Conservation (phyloP, 352 stramenopile species). For the Detonula confervacea region DNA sequence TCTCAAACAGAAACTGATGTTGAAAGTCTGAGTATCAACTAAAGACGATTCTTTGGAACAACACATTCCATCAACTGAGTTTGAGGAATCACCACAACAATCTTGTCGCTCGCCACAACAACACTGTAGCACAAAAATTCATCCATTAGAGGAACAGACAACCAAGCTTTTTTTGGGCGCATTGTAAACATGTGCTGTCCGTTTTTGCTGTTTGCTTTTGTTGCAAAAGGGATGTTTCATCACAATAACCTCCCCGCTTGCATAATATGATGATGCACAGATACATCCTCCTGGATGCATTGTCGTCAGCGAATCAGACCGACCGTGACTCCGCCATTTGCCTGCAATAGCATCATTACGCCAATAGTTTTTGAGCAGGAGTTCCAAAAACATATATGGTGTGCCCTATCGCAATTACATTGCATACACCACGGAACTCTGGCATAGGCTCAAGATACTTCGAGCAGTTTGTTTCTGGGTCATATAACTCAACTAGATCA, state of each 20-base stretch:
- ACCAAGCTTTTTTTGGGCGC: slow-evolving; percentile 16
- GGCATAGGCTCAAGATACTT: slow-evolving; percentile 31
- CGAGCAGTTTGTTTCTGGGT: slow-evolving; percentile 33
- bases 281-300: slow-evolving; percentile 34
- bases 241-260: slow-evolving; percentile 31
- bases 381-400: slow-evolving; percentile 36
- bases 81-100: slow-evolving; percentile 38
- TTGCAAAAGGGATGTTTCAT: slow-evolving; percentile 27
- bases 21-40: no score
- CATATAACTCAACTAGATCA: slow-evolving; percentile 24
- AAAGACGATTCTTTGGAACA: slow-evolving; percentile 10
- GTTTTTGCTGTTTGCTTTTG: background rate
- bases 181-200: slow-evolving; percentile 35
- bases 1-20: no score
- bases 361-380: slow-evolving; percentile 32
- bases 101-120: slow-evolving; percentile 25
- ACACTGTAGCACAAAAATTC: slow-evolving; percentile 40
- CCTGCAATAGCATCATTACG: slow-evolving; percentile 23
- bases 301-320: slow-evolving; percentile 7
- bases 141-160: slow-evolving; percentile 30
- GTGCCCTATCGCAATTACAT: slow-evolving; percentile 26
- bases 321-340: slow-evolving; percentile 20
- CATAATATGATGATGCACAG: slow-evolving; percentile 32
- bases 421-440: slow-evolving; percentile 34
- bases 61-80: slow-evolving; percentile 40